A percentile compares a stretch with the other conserved stretches of the same genome.
Conservation (phyloP, 768 basidiomycete genomes). For the Naganishia friedmannii region DNA sequence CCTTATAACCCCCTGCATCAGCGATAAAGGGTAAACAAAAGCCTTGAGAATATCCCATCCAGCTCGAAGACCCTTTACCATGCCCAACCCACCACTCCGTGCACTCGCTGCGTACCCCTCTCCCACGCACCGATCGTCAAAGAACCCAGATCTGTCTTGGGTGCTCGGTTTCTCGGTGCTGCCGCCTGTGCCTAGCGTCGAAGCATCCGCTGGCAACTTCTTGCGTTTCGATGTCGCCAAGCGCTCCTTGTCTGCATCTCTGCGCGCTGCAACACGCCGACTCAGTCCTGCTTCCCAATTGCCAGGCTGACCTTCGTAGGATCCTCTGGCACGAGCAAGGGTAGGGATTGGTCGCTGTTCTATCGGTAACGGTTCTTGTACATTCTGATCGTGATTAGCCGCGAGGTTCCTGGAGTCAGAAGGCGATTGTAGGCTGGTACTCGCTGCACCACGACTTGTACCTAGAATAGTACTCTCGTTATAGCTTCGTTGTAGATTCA, state of each 20-base stretch:
- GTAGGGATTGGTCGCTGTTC: slow-evolving; percentile 3
- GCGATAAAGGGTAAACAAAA: slow-evolving; percentile 2
- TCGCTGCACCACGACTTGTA: background rate
- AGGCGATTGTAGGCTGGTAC: background rate
- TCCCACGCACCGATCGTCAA: background rate
- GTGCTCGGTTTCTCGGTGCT: background rate
- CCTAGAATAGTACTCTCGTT: background rate
- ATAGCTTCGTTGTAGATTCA: slow-evolving; percentile 1
- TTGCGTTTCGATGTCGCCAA: background rate
- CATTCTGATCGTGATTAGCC: background rate
- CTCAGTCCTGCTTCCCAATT: slow-evolving; percentile 22
- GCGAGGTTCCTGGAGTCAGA: background rate
- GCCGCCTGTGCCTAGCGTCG: background rate
- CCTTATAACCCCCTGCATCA: background rate
- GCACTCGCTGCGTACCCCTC: background rate
- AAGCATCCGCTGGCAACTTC: too few relatives aligned
- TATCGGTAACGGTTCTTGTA: background rate
- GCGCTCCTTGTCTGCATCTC: background rate
- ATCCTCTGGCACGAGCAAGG: slow-evolving; percentile 6
- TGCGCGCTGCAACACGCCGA: slow-evolving; percentile 5
- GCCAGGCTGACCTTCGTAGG: background rate
- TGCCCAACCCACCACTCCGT: background rate
- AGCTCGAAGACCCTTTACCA: slow-evolving; percentile 5
- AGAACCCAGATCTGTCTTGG: slow-evolving; percentile 8
- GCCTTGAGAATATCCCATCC: slow-evolving; percentile 12